phyloP scores from a whole-genome alignment of 345 rosid genomes.

The Eucalyptus marginata region DNA sequence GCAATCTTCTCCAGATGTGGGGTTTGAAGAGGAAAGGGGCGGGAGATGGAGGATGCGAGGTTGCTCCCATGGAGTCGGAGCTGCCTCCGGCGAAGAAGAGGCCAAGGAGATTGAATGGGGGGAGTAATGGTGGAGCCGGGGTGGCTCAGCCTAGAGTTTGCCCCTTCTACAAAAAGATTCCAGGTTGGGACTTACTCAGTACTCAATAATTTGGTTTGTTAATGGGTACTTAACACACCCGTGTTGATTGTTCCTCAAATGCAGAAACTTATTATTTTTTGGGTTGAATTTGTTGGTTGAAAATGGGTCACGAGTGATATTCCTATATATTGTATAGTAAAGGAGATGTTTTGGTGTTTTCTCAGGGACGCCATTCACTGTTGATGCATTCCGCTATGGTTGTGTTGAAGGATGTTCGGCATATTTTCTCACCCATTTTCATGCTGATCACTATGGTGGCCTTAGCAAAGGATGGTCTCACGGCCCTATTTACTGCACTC shows the following conservation, averaged over 20 bases:
- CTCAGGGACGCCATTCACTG: conserved; percentile 57
- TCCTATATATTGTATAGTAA: background rate
- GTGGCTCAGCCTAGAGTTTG: conserved; percentile 28
- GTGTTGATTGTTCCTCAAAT: background rate
- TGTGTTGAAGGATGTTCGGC: conserved; percentile 49
- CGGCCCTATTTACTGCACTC: conserved; percentile 59
- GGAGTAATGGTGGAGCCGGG: background rate
- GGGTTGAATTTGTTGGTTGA: background rate
- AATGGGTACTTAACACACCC: background rate
- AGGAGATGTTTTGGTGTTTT: background rate
- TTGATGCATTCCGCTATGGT: conserved; percentile 79
- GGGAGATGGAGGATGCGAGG: background rate
- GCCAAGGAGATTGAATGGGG: background rate
- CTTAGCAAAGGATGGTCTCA: conserved; percentile 64
- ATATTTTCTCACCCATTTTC: conserved; percentile 77
- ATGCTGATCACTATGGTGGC: conserved; percentile 68
- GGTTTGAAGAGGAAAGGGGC: conserved; percentile 32
- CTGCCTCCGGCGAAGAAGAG: background rate
- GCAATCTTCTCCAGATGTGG: conserved; percentile 53
- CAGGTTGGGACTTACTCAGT: conserved; percentile 19
- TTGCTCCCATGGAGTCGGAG: background rate
- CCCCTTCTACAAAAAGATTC: conserved; percentile 73
- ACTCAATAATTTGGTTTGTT: background rate
- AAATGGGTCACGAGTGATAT: background rate
- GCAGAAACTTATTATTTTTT: background rate